phyloP scores from a whole-genome alignment of 805 yeast species.

The Pichia rugopelliculosa region DNA sequence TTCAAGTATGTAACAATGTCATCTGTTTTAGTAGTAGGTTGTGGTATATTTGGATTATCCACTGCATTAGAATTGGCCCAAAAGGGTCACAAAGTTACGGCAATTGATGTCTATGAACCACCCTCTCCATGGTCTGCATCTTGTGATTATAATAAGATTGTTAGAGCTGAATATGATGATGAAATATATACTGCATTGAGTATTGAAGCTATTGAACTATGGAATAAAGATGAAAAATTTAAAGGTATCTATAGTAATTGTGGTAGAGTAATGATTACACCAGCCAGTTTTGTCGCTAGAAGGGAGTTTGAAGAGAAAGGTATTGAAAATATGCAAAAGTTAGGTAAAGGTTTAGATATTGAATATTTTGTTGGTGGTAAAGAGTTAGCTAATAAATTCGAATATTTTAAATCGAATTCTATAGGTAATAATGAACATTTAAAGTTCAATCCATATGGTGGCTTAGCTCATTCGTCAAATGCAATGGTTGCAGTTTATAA shows the following conservation, averaged over 20 bases:
- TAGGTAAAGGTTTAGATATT: constrained; percentile 25
- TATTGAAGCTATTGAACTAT: constrained; percentile 36
- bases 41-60: constrained; percentile 42
- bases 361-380: constrained; percentile 26
- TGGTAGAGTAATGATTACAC: constrained; percentile 37
- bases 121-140: constrained; percentile 44
- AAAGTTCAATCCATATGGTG: constrained; percentile 34
- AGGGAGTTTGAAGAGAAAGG: constrained; percentile 32
- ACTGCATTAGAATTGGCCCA: constrained; percentile 33
- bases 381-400: constrained; percentile 22
- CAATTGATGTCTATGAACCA: constrained; percentile 33
- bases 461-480: constrained; percentile 36
- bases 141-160: constrained; percentile 41
- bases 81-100: constrained; percentile 28
- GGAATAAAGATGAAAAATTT: constrained; percentile 32
- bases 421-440: constrained; percentile 9
- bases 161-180: constrained; percentile 41
- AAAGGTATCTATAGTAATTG: constrained; percentile 31
- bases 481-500: constrained; percentile 28
- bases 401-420: constrained; percentile 14
- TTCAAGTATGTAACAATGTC: no score
- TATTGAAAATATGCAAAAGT: constrained; percentile 26
- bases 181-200: constrained; percentile 35
- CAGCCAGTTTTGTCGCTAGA: constrained; percentile 28
- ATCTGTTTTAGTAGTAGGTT: constrained; percentile 25